Base-by-base conservation (phyloP, 371 early-diverging fungal genomes). In the Rhizopus sp. region DNA sequence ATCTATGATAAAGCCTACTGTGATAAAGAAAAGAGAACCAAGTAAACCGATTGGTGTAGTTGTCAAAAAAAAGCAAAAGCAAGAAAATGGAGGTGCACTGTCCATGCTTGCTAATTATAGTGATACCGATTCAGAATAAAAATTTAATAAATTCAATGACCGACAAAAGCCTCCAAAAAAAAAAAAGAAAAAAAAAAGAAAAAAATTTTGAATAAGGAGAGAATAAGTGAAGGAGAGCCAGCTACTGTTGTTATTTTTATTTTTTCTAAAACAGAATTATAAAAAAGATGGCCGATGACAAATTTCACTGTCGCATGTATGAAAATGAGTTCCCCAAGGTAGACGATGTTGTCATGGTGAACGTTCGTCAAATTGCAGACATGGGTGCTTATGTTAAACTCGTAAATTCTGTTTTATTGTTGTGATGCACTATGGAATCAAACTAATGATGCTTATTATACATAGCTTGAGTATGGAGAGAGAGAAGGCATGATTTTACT, bases 331-430 rank as follows among this genome's bases (percentile, higher is more conserved):
- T 89, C 81, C 99, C 99, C 42, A 92, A 96, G 76, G 94, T 95
- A 54, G 99, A 99, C 59, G 95, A 98, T 64, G 86, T 98, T 55
- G 99, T 99, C 59, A 96, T 99, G 91, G 99, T 96, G 64, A 98
- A 93, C 70, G 97, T 98, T 58, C 89, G 92, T 55, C 93, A 95
- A 70, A 96, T 99, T 72, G 94, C 94, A 47, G 98, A 98, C 66
- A 93, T 98, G 86, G 99, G 99, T 44, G 98, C 99, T 51, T 96
- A 97, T 73, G 96, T 99, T 42, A 88, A 93, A 68, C 85, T 99
- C 57, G 86, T 94, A 69, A 16, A 46, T 7, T 35, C 50, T 40
- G 4, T 50, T 41, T n/a, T 17, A 32, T 23, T 23, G 2, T 23
- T 23, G 23, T 23, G 23, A 23, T 23, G 13, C 5, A 50, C 10